Conservation (phyloP, 495 filamentous ascomycete species). For the Aspergillus ellipticus region DNA sequence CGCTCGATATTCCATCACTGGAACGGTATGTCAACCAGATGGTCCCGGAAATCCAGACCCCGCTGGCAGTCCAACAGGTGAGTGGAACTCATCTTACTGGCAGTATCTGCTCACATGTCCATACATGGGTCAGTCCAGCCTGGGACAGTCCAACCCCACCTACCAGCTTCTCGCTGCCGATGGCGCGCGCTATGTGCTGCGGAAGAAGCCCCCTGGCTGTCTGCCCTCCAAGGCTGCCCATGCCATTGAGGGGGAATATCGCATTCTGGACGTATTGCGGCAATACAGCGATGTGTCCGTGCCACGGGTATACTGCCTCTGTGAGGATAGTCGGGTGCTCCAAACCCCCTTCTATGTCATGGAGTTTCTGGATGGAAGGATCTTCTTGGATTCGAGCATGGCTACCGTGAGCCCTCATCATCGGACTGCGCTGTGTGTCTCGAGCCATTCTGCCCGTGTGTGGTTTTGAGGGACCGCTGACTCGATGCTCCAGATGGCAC, state of each 20-base stretch:
- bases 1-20: too few relatives aligned
- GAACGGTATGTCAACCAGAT: too few relatives aligned
- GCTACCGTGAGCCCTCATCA: not conserved
- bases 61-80: not conserved
- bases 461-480: not conserved
- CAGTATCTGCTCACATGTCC: too few relatives aligned
- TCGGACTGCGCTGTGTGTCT: conserved; percentile 2
- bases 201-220: conserved; percentile 76
- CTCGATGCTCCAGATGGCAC: conserved; percentile 7
- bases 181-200: conserved; percentile 53
- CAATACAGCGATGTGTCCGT: conserved; percentile 5
- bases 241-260: conserved; percentile 12
- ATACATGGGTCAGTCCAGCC: conserved; percentile 13
- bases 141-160: conserved; percentile 13
- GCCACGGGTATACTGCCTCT: conserved; percentile 5
- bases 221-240: conserved; percentile 44
- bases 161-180: conserved; percentile 3
- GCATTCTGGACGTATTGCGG: not conserved
- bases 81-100: too few relatives aligned
- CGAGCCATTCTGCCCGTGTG: too few relatives aligned
- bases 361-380: conserved; percentile 12
- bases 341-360: conserved; percentile 12
- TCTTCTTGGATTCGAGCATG: conserved; percentile 4
- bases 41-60: too few relatives aligned
- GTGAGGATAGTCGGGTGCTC: conserved; percentile 1